Percentiles rank a stretch among this genome's conserved stretches.
phyloP scores from a whole-genome alignment of 768 basidiomycete genomes.

The Podaxis rugospora region DNA sequence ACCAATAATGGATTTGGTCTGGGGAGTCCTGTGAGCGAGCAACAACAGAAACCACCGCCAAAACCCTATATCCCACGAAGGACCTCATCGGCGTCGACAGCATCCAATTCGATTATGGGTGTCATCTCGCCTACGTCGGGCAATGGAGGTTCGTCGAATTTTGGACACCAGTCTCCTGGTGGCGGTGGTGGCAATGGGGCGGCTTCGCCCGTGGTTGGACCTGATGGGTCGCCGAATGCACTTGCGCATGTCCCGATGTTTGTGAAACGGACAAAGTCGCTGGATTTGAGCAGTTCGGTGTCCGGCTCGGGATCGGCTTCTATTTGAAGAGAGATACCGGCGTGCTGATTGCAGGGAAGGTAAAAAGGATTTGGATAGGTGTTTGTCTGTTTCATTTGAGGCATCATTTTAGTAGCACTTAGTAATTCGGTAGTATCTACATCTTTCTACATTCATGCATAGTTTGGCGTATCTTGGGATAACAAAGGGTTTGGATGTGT shows the following conservation, averaged over 20 bases:
- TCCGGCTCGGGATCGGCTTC: background rate
- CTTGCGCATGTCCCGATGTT: constrained; percentile 10
- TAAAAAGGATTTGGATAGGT: background rate
- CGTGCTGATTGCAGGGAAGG: background rate
- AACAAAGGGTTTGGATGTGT: too few relatives aligned
- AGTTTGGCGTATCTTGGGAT: too few relatives aligned
- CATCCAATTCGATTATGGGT: constrained; percentile 28
- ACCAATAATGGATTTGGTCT: constrained; percentile 1
- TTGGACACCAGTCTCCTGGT: background rate
- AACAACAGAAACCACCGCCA: constrained; percentile 39
- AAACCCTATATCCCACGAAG: constrained; percentile 59
- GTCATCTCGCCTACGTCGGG: constrained; percentile 29
- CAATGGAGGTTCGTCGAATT: background rate
- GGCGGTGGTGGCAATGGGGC: background rate
- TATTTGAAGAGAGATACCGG: background rate
- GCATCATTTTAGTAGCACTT: background rate
- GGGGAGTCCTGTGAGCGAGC: background rate
- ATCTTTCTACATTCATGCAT: background rate
- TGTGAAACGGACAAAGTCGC: background rate
- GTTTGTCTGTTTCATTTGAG: background rate
- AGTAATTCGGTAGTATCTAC: background rate
- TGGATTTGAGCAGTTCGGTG: background rate
- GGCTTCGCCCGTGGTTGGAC: background rate
- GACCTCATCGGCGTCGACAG: constrained; percentile 39
- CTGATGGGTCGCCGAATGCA: constrained; percentile 4